Evolutionary conservation across 1,139 yeast species (phyloP), one percentile per base, ranked within the genome.

Genomic region (Yamadazyma oceani): DNA sequence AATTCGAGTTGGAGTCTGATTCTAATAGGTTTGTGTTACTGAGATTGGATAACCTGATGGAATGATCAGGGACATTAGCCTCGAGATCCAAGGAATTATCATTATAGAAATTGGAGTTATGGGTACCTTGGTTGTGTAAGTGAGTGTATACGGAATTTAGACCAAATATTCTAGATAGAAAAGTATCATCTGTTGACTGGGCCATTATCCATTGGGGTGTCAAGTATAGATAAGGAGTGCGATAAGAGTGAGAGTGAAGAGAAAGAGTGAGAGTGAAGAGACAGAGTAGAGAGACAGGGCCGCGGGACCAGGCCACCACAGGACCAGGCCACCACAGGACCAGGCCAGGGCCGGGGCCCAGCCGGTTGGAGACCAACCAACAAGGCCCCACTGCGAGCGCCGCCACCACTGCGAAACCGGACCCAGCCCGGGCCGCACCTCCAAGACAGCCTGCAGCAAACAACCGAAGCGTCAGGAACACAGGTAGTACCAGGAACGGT

Each of bases 121-220:
- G 62, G 43, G 64, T 66, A 26, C 66, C 69, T 31, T 64, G 61
- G 24, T 40, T 29, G n/a, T 34, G 17, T 19, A 62, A 59, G 51
- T 59, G 78, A 51, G 62, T 66, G 55, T 62, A 73, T 19, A 73
- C 65, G 10, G 81, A 75, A 46, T 74, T 75, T 37, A 75, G 58
- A 2, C 81, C 82, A 51, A 78, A 75, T 29, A 78, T 79, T 30
- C 82, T 60, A 14, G 81, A 75, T 41, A 78, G 64, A 47, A 78
- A 78, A 8, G 82, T 78, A 48, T 75, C 80, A 35, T 44, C 46
- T 13, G 41, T 30, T 7, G 41, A 26, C 24, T 37, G 41, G 17
- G 30, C 34, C 43, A 39, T 39, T 13, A 19, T 19, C 8, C 21
- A 19, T 19, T 19, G 8, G 21, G 22, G 19, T 8, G 15, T 13